Evolutionary conservation across 805 yeast species (phyloP).

Genomic region (Saccharomycopsis schoenii): DNA sequence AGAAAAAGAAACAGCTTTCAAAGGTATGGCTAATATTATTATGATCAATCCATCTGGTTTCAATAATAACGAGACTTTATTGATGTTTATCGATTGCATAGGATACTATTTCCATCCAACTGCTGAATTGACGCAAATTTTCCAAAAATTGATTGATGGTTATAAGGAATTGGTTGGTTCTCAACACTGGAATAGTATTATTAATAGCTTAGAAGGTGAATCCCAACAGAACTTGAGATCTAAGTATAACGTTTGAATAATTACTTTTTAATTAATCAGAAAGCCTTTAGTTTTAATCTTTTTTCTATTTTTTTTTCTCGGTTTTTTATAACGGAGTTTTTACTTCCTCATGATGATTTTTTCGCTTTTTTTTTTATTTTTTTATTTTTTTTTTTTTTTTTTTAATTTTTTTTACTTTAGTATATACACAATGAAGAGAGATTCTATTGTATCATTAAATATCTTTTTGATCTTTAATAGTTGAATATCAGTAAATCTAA

Average conservation of each 20-base stretch:
- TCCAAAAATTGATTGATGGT: conserved; percentile 35
- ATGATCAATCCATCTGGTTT: conserved; percentile 58
- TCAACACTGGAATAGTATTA: conserved; percentile 22
- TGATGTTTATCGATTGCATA: conserved; percentile 48
- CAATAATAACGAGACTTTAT: conserved; percentile 32
- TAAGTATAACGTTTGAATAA: conserved; percentile 4
- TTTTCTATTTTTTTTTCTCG: not conserved
- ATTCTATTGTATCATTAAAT: too few relatives aligned
- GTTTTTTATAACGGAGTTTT: too few relatives aligned
- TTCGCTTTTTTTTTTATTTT: not conserved
- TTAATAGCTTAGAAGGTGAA: conserved; percentile 20
- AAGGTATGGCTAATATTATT: conserved; percentile 70
- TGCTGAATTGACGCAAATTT: conserved; percentile 33
- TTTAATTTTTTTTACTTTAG: not conserved
- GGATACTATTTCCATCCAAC: conserved; percentile 46
- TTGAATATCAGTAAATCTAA: too few relatives aligned
- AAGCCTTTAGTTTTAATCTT: not conserved
- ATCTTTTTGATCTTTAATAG: too few relatives aligned
- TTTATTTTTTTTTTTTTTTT: not conserved
- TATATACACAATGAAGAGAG: not conserved
- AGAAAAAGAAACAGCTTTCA: conserved; percentile 81
- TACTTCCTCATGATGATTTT: too few relatives aligned
- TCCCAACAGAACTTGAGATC: conserved; percentile 19
- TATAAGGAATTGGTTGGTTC: conserved; percentile 40
- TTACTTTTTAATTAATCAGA: not conserved